Conservation (phyloP, 2,329 filamentous ascomycete species). For the Pseudogymnoascus verrucosus region DNA sequence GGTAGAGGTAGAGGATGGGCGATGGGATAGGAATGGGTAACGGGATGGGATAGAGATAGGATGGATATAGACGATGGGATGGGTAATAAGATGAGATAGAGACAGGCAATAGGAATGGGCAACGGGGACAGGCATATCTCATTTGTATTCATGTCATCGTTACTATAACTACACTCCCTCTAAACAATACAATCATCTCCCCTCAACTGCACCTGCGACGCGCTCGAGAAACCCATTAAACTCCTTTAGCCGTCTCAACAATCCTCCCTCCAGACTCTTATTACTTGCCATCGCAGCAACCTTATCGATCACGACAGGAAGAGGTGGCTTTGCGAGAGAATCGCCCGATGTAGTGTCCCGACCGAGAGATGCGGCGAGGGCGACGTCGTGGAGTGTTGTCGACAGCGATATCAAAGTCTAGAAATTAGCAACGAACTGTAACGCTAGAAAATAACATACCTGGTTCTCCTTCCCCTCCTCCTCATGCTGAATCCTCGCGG, state of each 20-base stretch:
- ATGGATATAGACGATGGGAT: too few relatives aligned
- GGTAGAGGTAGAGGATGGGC: too few relatives aligned
- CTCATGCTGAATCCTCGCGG: slow-evolving; percentile 52
- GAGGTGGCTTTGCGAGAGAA: not conserved
- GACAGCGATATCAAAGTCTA: not conserved
- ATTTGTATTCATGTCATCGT: too few relatives aligned
- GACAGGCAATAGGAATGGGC: too few relatives aligned
- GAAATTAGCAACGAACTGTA: not conserved
- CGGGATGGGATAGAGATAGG: too few relatives aligned
- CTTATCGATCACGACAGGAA: slow-evolving; percentile 24
- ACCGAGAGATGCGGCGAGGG: slow-evolving; percentile 39
- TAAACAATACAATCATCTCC: not conserved
- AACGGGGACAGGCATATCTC: too few relatives aligned
- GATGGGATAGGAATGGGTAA: too few relatives aligned
- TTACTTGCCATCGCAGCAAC: slow-evolving; percentile 47
- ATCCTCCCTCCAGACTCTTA: slow-evolving; percentile 41
- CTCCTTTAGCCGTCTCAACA: slow-evolving; percentile 48
- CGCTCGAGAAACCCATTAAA: slow-evolving; percentile 59
- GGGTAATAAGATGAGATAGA: too few relatives aligned
- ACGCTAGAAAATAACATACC: slow-evolving; percentile 31
- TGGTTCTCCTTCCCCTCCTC: slow-evolving; percentile 43
- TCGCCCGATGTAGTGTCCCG: not conserved
- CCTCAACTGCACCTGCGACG: slow-evolving; percentile 48
- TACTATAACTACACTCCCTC: too few relatives aligned
- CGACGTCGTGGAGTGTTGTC: slow-evolving; percentile 50